phyloP scores from a whole-genome alignment of 2,329 filamentous ascomycete species.

The Beauveria australis region DNA sequence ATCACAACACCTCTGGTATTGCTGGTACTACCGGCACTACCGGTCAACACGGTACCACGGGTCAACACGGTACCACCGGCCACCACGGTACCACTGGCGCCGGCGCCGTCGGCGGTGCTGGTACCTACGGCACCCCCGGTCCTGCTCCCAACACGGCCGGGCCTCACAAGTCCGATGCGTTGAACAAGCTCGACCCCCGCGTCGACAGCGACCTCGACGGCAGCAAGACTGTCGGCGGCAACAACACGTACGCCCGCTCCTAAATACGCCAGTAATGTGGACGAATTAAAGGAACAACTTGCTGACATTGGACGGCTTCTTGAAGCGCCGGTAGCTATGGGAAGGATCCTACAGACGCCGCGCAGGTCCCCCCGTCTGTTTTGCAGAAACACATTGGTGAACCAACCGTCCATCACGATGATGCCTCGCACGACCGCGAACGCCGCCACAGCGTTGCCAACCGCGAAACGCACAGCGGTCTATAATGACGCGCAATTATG shows the following conservation, averaged over 20 bases:
- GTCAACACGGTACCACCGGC: conserved; percentile 16
- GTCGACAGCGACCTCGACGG: conserved; percentile 49
- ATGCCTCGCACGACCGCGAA: conserved; percentile 33
- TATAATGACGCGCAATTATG: conserved; percentile 24
- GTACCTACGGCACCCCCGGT: conserved; percentile 21
- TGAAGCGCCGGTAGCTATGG: neutral
- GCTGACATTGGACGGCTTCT: conserved; percentile 1
- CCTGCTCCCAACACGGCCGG: conserved; percentile 28
- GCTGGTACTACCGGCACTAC: conserved; percentile 1
- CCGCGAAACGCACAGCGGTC: conserved; percentile 40
- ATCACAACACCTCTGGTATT: conserved; percentile 18
- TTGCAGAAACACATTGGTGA: conserved; percentile 38
- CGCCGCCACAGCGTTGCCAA: conserved; percentile 39
- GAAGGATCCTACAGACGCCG: conserved; percentile 44
- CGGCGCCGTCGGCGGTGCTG: conserved; percentile 17
- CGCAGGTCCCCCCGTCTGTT: conserved; percentile 49
- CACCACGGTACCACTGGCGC: conserved; percentile 28
- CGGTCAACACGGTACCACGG: conserved; percentile 15
- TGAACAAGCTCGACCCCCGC: conserved; percentile 48
- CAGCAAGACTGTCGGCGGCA: conserved; percentile 44
- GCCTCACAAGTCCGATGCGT: conserved; percentile 40
- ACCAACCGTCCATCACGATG: conserved; percentile 36
- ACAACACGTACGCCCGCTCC: conserved; percentile 37
- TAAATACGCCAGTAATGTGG: conserved; percentile 21
- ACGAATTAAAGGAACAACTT: neutral